These are phyloP conservation scores for Leccinum truebloodii DNA, from an alignment of 768 basidiomycete genomes.

Conservation along the genomic window DNA sequence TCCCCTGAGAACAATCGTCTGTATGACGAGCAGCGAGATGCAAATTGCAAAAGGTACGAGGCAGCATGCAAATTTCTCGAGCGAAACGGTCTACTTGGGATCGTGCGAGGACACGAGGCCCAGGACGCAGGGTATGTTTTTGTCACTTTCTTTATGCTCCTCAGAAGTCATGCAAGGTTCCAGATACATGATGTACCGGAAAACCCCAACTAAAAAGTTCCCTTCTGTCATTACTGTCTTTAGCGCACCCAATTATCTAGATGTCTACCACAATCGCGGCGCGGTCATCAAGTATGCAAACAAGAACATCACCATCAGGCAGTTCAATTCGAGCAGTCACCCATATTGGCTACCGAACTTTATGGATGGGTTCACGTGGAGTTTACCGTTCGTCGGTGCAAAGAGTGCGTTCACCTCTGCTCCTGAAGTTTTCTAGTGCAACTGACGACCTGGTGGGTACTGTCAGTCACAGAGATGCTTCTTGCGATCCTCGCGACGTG, in stretches of 20 bases:
- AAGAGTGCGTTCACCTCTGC: conserved; percentile 71
- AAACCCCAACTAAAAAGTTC: conserved; percentile 93
- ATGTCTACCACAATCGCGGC: conserved; percentile 95
- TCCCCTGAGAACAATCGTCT: not conserved
- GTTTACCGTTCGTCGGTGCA: conserved; percentile 94
- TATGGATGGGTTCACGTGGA: conserved; percentile 99
- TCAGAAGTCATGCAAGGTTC: not conserved
- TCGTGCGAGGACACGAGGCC: conserved; percentile 97
- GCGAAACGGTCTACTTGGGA: conserved; percentile 83
- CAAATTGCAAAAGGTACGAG: conserved; percentile 57
- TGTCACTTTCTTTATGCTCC: not conserved
- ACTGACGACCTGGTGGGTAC: not conserved
- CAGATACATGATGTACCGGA: conserved; percentile 92
- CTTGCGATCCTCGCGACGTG: conserved; percentile 93
- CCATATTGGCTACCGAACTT: conserved; percentile 98
- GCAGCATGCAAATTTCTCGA: conserved; percentile 95
- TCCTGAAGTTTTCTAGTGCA: too few relatives aligned
- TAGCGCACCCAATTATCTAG: conserved; percentile 96
- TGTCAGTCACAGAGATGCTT: conserved; percentile 92
- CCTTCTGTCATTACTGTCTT: conserved; percentile 99
- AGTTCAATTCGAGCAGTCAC: conserved; percentile 77
- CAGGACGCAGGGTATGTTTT: conserved; percentile 86
- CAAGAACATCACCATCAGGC: conserved; percentile 94
- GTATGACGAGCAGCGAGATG: conserved; percentile 3
- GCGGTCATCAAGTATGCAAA: conserved; percentile 98